Evolutionary conservation across 2,329 filamentous ascomycete species (phyloP), one percentile per base, ranked within the genome.

Genomic region (Monilinia fructicola): DNA sequence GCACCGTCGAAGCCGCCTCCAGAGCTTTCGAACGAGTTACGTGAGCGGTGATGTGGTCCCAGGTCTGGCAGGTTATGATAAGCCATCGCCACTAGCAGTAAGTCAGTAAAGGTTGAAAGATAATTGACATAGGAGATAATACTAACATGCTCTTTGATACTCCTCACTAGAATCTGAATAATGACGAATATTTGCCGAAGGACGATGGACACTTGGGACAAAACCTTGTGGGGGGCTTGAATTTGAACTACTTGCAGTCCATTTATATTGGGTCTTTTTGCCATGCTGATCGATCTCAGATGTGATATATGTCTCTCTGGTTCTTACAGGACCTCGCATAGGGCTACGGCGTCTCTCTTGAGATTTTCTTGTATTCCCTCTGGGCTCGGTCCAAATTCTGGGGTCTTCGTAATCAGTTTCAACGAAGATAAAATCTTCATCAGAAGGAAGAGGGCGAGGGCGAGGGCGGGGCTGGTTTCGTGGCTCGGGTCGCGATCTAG

Each of bases 131-230:
- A 2, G 18, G 11, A 14, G 44, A 5, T 9, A n/a, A 26, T 21
- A 61, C 58, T 61, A 50, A 50, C 58, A 38, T 26, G 58, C 58
- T 61, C 58, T 38, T 6, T 61, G 35, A 40, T 26, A 61, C 31
- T 50, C 58, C 23, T 61, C 58, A n/a, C 58, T 61, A 38, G 58
- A 61, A 38, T 50, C 44, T 26, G 58, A 40, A 26, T 16, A 61
- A 26, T 7, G 44, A 21, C 44, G 31, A 50, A 50, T 10, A 48
- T n/a, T 48, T 48, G 9, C 21, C 11, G 56, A 50, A 50, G 44
- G 2, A 38, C 7, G 44, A 38, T 50, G n/a, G 2, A 18, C 16
- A 52, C 31, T 61, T 28, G 58, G 58, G n/a, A 26, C 18, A n/a
- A 21, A 61, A 38, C 44, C n/a, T 18, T 9, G 31, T 35, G 35